Evolutionary conservation across 169 alveolate genomes (phyloP), one percentile per base, ranked within the genome.

Genomic region (Plasmodium gonderi): DNA sequence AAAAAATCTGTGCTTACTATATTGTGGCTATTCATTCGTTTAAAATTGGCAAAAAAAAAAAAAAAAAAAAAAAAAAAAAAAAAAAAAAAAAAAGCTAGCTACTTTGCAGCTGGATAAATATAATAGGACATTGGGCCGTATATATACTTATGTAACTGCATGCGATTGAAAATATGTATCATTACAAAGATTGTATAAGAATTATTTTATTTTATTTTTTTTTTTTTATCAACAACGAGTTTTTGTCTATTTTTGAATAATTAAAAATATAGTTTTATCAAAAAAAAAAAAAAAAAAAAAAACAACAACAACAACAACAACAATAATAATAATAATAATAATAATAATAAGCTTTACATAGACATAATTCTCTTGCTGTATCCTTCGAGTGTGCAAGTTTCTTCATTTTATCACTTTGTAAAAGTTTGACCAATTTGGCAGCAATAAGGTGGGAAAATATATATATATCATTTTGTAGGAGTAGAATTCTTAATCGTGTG

Each of bases 1-100:
- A 40, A 78, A 12, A 78, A 78, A 78, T 49, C 17, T 78, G 72
- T 47, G n/a, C 68, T 38, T 78, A 26, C n/a, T 36, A 47, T 20
- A n/a, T 49, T 26, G 20, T 51, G 20, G 49, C 14, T 78, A 47
- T 49, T 26, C 40, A 20, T 44, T 67, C 31, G 87, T 8, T 31
- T 17, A 78, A 78, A 68, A 0, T n/a, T 54, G 31, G 31, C 9
- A 68, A 68, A 68, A 68, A 68, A 68, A 68, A 68, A 68, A 68
- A 68, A 78, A 31, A 40, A 9, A 5, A 0, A 60, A 60, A 20
- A 60, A 60, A 60, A 20, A 36, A 31, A 36, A 20, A 20, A 42
- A 42, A 31, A 11, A 26, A 12, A 14, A 36, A 14, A 74, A 4
- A 17, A 2, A 51, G 82, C 82, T 76, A 38, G 82, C 38, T 44